Percentiles rank a stretch among this genome's conserved stretches.
These are phyloP conservation scores for Ophiostoma perfectum DNA, from an alignment of 2,329 filamentous ascomycete species.

Conservation along the genomic window DNA sequence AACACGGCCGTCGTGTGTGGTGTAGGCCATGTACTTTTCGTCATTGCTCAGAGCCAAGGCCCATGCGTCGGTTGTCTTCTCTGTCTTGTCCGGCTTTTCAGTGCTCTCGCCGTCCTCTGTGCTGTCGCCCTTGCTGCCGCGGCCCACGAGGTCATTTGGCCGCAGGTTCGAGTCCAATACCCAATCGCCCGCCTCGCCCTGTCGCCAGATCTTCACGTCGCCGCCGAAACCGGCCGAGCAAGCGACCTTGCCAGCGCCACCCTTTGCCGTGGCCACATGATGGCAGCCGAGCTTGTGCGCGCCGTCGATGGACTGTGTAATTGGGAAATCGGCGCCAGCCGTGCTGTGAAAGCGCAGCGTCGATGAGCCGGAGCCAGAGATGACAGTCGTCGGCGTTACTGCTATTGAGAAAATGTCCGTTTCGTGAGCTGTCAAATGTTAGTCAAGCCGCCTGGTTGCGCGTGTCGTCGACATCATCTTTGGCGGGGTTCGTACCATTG, in stretches of 20 bases:
- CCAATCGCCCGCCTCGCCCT: slow-evolving; percentile 55
- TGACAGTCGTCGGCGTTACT: slow-evolving; percentile 63
- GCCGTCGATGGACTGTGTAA: slow-evolving; percentile 70
- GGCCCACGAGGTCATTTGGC: slow-evolving; percentile 27
- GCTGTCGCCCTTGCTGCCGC: slow-evolving; percentile 37
- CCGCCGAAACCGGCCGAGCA: slow-evolving; percentile 87
- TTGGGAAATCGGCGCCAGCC: slow-evolving; percentile 62
- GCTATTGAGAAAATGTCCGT: slow-evolving; percentile 82
- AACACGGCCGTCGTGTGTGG: slow-evolving; percentile 79
- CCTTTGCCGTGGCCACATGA: slow-evolving; percentile 66
- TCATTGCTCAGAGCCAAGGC: slow-evolving; percentile 79
- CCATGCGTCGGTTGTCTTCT: slow-evolving; percentile 64
- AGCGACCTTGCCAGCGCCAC: slow-evolving; percentile 60
- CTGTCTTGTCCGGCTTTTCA: slow-evolving; percentile 4
- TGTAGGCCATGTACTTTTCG: slow-evolving; percentile 78
- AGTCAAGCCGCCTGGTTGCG: not conserved
- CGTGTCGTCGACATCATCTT: slow-evolving; percentile 22
- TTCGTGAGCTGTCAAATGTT: slow-evolving; percentile 57
- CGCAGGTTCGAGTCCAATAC: slow-evolving; percentile 43
- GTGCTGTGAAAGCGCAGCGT: slow-evolving; percentile 76
- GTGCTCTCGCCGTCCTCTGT: slow-evolving; percentile 36
- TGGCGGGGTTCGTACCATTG: slow-evolving; percentile 52
- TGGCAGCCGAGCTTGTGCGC: slow-evolving; percentile 89
- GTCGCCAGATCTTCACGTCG: slow-evolving; percentile 76
- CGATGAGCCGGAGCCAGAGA: slow-evolving; percentile 82